Conservation (phyloP, 2,329 filamentous ascomycete species). For the Fusarium sterilihyphosum region DNA sequence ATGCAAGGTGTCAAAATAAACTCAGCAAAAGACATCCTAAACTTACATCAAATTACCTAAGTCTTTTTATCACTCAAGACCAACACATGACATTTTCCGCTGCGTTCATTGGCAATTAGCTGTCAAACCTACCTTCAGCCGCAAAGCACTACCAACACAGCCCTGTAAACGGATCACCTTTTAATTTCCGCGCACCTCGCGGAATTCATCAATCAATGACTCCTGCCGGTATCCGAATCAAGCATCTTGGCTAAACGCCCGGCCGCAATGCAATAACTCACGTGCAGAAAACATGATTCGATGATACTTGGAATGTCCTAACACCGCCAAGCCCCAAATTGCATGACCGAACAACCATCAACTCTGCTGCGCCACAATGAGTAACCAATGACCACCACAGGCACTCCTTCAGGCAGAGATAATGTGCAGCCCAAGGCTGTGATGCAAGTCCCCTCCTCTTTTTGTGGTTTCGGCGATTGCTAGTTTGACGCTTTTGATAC, state of each 20-base stretch:
- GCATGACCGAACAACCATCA: slow-evolving; percentile 2
- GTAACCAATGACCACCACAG: not conserved
- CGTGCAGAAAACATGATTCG: not conserved
- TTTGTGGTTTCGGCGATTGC: slow-evolving; percentile 1
- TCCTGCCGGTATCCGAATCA: slow-evolving; percentile 30
- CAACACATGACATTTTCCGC: not conserved
- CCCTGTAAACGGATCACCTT: not conserved
- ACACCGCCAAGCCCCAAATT: slow-evolving; percentile 22
- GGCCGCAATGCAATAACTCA: not conserved
- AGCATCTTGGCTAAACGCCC: slow-evolving; percentile 20
- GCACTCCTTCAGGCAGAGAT: not conserved
- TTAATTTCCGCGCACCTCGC: slow-evolving; percentile 6
- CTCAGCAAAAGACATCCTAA: not conserved
- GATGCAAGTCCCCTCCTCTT: not conserved
- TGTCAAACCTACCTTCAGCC: not conserved
- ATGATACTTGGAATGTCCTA: not conserved
- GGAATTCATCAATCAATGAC: not conserved
- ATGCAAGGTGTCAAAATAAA: not conserved
- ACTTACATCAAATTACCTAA: not conserved
- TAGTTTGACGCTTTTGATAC: slow-evolving; percentile 1
- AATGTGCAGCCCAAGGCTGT: slow-evolving; percentile 24
- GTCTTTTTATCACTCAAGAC: not conserved
- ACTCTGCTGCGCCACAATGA: slow-evolving; percentile 17
- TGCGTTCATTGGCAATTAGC: not conserved
- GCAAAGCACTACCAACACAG: slow-evolving; percentile 3